phyloP scores from a whole-genome alignment of 2,329 filamentous ascomycete species.

The Calonectria honghensis region DNA sequence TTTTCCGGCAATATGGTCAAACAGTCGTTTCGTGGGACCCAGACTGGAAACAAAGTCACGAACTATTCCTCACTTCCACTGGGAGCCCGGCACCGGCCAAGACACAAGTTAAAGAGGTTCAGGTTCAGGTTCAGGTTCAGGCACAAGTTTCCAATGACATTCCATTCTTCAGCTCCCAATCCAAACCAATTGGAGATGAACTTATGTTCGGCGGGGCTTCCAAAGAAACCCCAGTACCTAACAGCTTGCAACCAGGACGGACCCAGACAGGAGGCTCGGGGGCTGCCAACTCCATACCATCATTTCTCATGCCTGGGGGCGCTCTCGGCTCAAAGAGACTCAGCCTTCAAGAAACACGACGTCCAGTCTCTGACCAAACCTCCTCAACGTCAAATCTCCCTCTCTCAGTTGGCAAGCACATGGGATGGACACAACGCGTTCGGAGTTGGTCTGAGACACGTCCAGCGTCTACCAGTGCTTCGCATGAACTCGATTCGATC shows the following conservation, averaged over 20 bases:
- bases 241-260: background rate
- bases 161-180: background rate
- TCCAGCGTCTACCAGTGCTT: background rate
- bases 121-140: background rate
- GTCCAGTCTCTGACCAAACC: background rate
- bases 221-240: background rate
- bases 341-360: constrained; percentile 7
- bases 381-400: background rate
- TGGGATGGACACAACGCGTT: background rate
- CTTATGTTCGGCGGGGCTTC: background rate
- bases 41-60: constrained; percentile 10
- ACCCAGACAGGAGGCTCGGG: background rate
- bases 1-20: background rate
- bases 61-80: background rate
- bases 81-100: background rate
- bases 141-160: background rate
- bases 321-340: background rate
- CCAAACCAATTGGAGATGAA: background rate
- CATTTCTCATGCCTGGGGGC: constrained; percentile 1
- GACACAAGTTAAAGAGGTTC: background rate
- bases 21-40: constrained; percentile 18
- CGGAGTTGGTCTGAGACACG: constrained; percentile 3
- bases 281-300: background rate
- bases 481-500: background rate
- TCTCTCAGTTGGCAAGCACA: background rate